A percentile compares a stretch with the other conserved stretches of the same genome.
phyloP scores from a whole-genome alignment of 1,284 basidiomycete genomes.

The Cryptococcus sp. region DNA sequence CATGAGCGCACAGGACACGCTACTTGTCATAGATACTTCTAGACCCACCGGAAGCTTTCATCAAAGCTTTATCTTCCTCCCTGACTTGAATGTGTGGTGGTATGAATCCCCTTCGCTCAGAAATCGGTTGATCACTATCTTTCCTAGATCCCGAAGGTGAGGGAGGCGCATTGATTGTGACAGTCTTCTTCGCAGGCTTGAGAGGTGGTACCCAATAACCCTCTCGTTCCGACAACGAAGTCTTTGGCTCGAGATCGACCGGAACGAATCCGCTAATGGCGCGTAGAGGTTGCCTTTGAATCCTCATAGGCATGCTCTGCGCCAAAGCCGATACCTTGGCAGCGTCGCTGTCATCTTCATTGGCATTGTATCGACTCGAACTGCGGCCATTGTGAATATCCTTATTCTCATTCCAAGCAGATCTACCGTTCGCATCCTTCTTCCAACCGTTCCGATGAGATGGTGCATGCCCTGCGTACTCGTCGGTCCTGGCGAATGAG shows the following conservation, averaged over 20 bases:
- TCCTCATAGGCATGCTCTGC: slow-evolving; percentile 40
- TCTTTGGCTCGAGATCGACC: slow-evolving; percentile 38
- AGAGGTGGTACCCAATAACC: slow-evolving; percentile 41
- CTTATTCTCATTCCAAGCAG: slow-evolving; percentile 15
- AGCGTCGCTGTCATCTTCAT: slow-evolving; percentile 10
- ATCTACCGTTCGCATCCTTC: slow-evolving; percentile 18
- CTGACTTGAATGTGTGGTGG: too few species aligned
- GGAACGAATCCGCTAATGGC: slow-evolving; percentile 2
- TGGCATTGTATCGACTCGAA: slow-evolving; percentile 6
- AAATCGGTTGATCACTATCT: too few species aligned
- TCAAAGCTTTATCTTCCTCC: too few species aligned
- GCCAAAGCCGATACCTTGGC: slow-evolving; percentile 28
- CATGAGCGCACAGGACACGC: too few species aligned
- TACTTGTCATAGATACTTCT: too few species aligned
- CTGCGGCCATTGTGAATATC: slow-evolving; percentile 2
- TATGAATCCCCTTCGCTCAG: too few species aligned
- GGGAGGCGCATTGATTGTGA: too few species aligned
- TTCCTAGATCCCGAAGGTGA: too few species aligned
- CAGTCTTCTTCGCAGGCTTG: slow-evolving; percentile 38
- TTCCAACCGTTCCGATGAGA: slow-evolving; percentile 46
- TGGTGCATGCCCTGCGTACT: slow-evolving; percentile 36
- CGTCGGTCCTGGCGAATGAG: neutral
- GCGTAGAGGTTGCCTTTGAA: slow-evolving; percentile 14
- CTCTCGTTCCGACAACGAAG: slow-evolving; percentile 35
- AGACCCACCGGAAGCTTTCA: too few species aligned